Conservation (phyloP, 441 rosid genomes). For the Populus hybrid region DNA sequence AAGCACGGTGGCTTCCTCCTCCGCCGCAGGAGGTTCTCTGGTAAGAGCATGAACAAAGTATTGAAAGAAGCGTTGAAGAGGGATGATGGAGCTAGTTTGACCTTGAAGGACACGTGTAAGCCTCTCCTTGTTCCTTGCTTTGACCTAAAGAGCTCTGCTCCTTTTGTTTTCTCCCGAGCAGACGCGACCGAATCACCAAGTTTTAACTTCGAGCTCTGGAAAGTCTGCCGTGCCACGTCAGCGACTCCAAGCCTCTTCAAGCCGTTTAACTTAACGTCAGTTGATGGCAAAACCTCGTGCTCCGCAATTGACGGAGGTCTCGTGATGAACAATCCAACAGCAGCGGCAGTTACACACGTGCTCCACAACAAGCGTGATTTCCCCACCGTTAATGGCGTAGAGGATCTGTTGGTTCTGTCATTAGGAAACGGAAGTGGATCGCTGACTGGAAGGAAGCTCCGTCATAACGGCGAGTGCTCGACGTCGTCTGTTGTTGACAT, state of each 20-base stretch:
- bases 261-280: conserved; percentile 62
- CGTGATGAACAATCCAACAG: conserved; percentile 94
- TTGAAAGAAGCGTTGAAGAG: conserved; percentile 56
- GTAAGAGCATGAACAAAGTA: conserved; percentile 64
- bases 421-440: conserved; percentile 66
- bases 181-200: conserved; percentile 86
- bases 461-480: conserved; percentile 56
- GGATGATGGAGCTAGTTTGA: conserved; percentile 61
- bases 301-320: conserved; percentile 85
- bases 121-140: conserved; percentile 95
- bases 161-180: conserved; percentile 95
- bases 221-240: conserved; percentile 85
- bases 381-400: conserved; percentile 77
- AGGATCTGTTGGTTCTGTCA: conserved; percentile 80
- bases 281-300: conserved; percentile 78
- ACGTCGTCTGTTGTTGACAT: conserved; percentile 67
- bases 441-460: conserved; percentile 27
- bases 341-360: conserved; percentile 89
- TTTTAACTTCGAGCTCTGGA: conserved; percentile 89
- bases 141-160: conserved; percentile 85
- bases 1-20: conserved; percentile 36
- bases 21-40: conserved; percentile 54
- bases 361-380: conserved; percentile 93
- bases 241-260: conserved; percentile 81
- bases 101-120: conserved; percentile 84